Evolutionary conservation across 140 eudicot genomes (phyloP).

Genomic region (Senecio squalidus): DNA sequence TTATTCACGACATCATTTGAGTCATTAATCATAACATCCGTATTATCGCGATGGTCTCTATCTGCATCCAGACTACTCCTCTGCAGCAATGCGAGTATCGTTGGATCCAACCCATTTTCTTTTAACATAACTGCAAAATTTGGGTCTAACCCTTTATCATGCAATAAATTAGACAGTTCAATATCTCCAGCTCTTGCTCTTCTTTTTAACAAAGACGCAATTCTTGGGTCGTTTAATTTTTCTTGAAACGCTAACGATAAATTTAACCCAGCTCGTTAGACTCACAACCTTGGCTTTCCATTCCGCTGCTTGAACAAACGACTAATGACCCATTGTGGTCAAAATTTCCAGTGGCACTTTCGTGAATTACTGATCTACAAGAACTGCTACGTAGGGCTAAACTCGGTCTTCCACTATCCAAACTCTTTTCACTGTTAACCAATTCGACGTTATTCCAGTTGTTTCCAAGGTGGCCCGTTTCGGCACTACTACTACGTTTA

Average conservation of each 20-base stretch:
- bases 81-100: slow-evolving; percentile 82
- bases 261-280: slow-evolving; percentile 71
- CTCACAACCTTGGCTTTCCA: slow-evolving; percentile 89
- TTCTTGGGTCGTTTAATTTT: slow-evolving; percentile 79
- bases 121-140: slow-evolving; percentile 96
- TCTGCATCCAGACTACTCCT: slow-evolving; percentile 99
- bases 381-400: slow-evolving; percentile 72
- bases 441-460: slow-evolving; percentile 75
- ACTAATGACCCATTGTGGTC: slow-evolving; percentile 49
- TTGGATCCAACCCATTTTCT: slow-evolving; percentile 93
- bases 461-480: slow-evolving; percentile 74
- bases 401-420: slow-evolving; percentile 99
- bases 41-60: slow-evolving; percentile 89
- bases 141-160: slow-evolving; percentile 93
- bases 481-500: slow-evolving; percentile 94
- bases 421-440: slow-evolving; percentile 69
- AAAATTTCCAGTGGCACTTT: slow-evolving; percentile 52
- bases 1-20: slow-evolving; percentile 46
- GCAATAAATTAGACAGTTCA: slow-evolving; percentile 71
- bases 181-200: slow-evolving; percentile 66
- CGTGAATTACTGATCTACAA: slow-evolving; percentile 80
- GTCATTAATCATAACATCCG: slow-evolving; percentile 46
- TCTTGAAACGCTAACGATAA: slow-evolving; percentile 83
- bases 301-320: slow-evolving; percentile 78
- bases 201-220: slow-evolving; percentile 65